Conservation (phyloP, 306 rosid species). For the barrel medic (Medicago truncatula) region DNA sequence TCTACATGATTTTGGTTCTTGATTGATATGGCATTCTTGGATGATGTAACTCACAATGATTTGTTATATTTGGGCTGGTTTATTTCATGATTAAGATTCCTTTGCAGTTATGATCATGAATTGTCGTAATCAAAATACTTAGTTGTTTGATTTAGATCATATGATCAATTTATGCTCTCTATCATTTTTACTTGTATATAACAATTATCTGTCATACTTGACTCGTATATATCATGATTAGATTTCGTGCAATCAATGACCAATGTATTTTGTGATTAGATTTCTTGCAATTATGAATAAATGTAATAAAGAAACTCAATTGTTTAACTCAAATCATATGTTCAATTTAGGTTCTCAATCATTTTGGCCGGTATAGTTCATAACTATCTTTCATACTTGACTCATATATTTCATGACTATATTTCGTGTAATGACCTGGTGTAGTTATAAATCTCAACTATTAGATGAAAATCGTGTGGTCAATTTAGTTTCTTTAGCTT, state of each 20-base stretch:
- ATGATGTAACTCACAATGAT: background rate
- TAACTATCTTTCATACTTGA: background rate
- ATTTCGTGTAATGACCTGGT: background rate
- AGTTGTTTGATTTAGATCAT: background rate
- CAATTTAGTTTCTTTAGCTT: constrained; percentile 10
- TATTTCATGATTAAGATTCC: background rate
- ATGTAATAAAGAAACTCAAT: background rate
- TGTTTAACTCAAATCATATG: background rate
- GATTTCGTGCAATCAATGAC: background rate
- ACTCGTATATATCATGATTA: background rate
- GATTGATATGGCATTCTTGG: background rate
- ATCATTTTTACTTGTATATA: background rate
- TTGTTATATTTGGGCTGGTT: background rate
- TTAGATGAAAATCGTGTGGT: no score
- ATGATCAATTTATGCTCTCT: background rate
- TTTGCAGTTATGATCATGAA: background rate
- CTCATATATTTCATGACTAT: background rate
- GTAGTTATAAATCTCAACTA: no score
- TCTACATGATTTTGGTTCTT: background rate
- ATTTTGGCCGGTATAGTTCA: background rate
- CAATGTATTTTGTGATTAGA: no score
- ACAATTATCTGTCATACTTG: background rate
- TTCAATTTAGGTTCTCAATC: background rate
- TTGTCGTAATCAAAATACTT: background rate
- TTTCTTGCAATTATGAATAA: no score